Evolutionary conservation across 1,284 basidiomycete species (phyloP), one percentile per base, ranked within the genome.

Genomic region (Lentinula novae-zelandiae): DNA sequence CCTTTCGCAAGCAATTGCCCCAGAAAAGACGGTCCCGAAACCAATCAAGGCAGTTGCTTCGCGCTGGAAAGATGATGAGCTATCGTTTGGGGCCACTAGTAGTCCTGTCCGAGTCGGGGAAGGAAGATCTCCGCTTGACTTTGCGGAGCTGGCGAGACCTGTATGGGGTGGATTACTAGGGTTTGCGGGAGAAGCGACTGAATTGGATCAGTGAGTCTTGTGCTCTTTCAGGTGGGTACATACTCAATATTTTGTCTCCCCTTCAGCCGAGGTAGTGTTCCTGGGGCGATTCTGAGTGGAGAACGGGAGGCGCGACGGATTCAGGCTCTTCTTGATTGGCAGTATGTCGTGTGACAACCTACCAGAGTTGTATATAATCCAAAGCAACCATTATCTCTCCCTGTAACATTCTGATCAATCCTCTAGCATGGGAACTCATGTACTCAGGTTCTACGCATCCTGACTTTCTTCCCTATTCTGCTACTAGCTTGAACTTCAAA

Each of bases 161-260:
- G 44, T 56, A 31, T 60, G 59, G 59, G 48, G 48, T 51, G 59
- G 59, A 17, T 13, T 60, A 7, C 31, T 60, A 9, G 59, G 59
- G n/a, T 60, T 60, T 34, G 51, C 58, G 20, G 58, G 58, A 9
- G 58, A 60, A 27, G 58, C 58, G n/a, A 60, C 53, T 40, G 59
- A 60, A n/a, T 38, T 60, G 53, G 53, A 60, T n/a, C 59, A 60
- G 59, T 60, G 17, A 44, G 58, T 53, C 27, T 50, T 34, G 17
- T 31, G 8, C 4, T 49, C 13, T 2, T 50, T 59, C 39, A n/a
- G 17, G 10, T 40, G 5, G 13, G 20, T 4, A 13, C 7, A 9
- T 20, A 10, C 22, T 34, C 15, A 33, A 33, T 36, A 8, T 6
- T 36, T 48, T 27, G 7, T 20, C 22, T 6, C 15, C 7, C 17